phyloP scores from a whole-genome alignment of 2,329 filamentous ascomycete species.

The Zymoseptoria tritici region DNA sequence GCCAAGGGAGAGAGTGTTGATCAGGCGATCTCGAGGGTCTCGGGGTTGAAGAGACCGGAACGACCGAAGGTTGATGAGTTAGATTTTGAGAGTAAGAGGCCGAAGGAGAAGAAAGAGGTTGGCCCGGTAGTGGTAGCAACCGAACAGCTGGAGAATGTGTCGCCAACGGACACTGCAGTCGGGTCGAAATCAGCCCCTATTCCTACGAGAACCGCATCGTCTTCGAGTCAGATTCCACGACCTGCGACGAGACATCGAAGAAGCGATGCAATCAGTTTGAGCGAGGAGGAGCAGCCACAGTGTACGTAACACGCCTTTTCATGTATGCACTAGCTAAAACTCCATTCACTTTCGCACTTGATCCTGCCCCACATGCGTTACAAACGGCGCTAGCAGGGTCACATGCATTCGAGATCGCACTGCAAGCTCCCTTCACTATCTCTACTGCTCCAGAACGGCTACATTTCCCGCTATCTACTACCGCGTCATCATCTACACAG shows the following conservation, averaged over 20 bases:
- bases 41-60: constrained; percentile 7
- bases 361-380: not conserved
- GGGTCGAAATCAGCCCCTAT: not conserved
- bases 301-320: constrained; percentile 6
- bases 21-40: constrained; percentile 13
- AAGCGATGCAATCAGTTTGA: constrained; percentile 4
- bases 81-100: not conserved
- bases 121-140: too few relatives aligned
- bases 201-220: not conserved
- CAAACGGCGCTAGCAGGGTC: not conserved
- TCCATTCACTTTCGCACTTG: not conserved
- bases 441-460: not conserved
- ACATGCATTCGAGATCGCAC: not conserved
- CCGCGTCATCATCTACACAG: not conserved
- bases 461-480: not conserved
- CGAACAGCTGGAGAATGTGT: not conserved
- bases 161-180: not conserved
- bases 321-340: not conserved
- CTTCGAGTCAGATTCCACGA: not conserved
- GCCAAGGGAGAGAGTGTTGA: constrained; percentile 10
- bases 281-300: constrained; percentile 1
- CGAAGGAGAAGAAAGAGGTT: not conserved
- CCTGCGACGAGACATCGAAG: constrained; percentile 3
- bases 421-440: not conserved
- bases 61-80: constrained; percentile 3